phyloP scores from a whole-genome alignment of 2,329 filamentous ascomycete species.

The Pseudopithomyces maydicus region DNA sequence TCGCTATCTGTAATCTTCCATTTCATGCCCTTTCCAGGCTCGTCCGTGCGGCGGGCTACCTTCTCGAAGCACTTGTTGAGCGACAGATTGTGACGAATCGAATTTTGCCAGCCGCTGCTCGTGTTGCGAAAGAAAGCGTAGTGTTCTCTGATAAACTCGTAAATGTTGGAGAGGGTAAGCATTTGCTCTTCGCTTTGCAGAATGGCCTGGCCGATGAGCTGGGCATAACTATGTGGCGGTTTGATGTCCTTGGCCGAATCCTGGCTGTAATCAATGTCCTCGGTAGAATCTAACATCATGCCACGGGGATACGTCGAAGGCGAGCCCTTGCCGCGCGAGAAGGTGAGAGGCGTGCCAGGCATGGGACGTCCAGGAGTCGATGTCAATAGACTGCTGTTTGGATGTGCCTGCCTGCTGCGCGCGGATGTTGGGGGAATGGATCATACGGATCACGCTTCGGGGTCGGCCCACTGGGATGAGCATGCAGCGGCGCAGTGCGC shows the following conservation, averaged over 20 bases:
- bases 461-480: constrained; percentile 39
- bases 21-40: constrained; percentile 98
- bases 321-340: constrained; percentile 50
- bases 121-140: constrained; percentile 93
- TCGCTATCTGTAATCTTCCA: constrained; percentile 90
- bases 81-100: constrained; percentile 94
- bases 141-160: constrained; percentile 86
- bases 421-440: constrained; percentile 45
- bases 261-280: constrained; percentile 74
- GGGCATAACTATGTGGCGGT: constrained; percentile 93
- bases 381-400: constrained; percentile 39
- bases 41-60: constrained; percentile 87
- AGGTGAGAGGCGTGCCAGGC: constrained; percentile 42
- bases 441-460: constrained; percentile 45
- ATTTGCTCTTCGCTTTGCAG: constrained; percentile 85
- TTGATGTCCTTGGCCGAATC: constrained; percentile 91
- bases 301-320: constrained; percentile 56
- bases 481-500: constrained; percentile 36
- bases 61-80: constrained; percentile 95
- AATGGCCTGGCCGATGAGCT: constrained; percentile 96
- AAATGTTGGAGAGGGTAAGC: constrained; percentile 89
- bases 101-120: constrained; percentile 95
- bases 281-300: constrained; percentile 58
- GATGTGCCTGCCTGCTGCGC: constrained; percentile 38
- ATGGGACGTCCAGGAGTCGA: constrained; percentile 41